Conservation (phyloP, 1,284 basidiomycete genomes). For the Phellopilus nigrolimitatus region DNA sequence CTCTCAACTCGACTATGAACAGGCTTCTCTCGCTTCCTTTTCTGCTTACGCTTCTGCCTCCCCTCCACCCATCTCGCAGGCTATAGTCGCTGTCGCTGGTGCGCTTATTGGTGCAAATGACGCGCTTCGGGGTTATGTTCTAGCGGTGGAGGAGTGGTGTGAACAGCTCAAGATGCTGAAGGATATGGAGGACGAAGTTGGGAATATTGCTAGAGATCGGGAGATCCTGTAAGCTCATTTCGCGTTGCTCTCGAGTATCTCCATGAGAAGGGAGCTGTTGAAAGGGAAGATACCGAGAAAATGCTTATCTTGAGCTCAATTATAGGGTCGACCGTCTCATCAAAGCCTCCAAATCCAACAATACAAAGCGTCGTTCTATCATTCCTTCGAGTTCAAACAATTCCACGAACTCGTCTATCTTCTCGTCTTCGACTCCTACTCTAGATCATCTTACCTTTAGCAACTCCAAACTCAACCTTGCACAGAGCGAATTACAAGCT, state of each 20-base stretch:
- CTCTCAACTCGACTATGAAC: constrained; percentile 51
- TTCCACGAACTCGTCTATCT: constrained; percentile 33
- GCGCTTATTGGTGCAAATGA: constrained; percentile 60
- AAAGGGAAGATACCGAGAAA: too few relatives aligned
- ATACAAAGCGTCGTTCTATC: constrained; percentile 42
- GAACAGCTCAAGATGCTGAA: constrained; percentile 52
- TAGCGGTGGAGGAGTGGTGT: constrained; percentile 60
- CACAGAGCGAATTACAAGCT: constrained; percentile 71
- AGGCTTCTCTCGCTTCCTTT: constrained; percentile 59
- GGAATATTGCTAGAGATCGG: constrained; percentile 61
- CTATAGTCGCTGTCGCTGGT: constrained; percentile 55
- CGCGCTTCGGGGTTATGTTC: constrained; percentile 55
- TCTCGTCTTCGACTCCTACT: constrained; percentile 33
- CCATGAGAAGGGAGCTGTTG: background rate
- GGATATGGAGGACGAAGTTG: constrained; percentile 60
- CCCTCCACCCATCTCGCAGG: constrained; percentile 48
- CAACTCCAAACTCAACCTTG: constrained; percentile 52
- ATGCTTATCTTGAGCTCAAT: background rate
- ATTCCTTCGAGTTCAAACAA: constrained; percentile 26
- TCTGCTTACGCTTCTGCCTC: constrained; percentile 69
- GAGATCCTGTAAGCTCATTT: constrained; percentile 66
- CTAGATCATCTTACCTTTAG: constrained; percentile 24
- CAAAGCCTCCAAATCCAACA: constrained; percentile 62
- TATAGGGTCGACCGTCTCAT: constrained; percentile 68
- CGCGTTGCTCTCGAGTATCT: background rate